phyloP scores from a whole-genome alignment of 2,329 filamentous ascomycete species.

The Paecilomyces sp. region DNA sequence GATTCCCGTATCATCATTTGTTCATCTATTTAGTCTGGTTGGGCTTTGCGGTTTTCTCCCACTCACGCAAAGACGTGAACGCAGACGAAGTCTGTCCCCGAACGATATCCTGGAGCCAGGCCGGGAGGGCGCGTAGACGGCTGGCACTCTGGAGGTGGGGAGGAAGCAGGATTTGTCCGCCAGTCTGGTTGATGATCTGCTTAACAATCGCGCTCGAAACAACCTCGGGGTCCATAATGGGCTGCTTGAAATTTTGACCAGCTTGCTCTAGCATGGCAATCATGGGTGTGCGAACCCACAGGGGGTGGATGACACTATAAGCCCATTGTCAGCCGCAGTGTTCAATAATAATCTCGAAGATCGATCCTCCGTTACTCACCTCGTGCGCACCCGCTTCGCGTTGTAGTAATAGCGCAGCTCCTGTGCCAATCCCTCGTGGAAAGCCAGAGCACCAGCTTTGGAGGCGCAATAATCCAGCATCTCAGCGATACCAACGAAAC shows the following conservation, averaged over 20 bases:
- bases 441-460: conserved; percentile 46
- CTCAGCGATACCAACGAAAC: conserved; percentile 40
- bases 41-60: background rate
- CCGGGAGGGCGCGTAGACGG: conserved; percentile 27
- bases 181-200: conserved; percentile 43
- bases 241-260: conserved; percentile 23
- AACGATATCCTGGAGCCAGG: conserved; percentile 41
- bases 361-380: conserved; percentile 10
- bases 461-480: conserved; percentile 48
- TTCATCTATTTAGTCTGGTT: background rate
- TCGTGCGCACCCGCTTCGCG: conserved; percentile 31
- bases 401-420: conserved; percentile 31
- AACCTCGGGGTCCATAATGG: conserved; percentile 26
- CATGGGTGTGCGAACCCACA: conserved; percentile 46
- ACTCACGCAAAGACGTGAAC: conserved; percentile 16
- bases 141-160: conserved; percentile 19
- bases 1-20: background rate
- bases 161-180: conserved; percentile 44
- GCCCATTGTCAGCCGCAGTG: conserved; percentile 3
- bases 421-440: conserved; percentile 44
- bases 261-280: conserved; percentile 29
- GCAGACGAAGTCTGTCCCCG: conserved; percentile 19
- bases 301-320: conserved; percentile 22
- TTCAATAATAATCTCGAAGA: background rate
- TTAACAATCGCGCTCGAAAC: conserved; percentile 44